A percentile compares a stretch with the other conserved stretches of the same genome.
Evolutionary conservation across 2,329 filamentous ascomycete species (phyloP).

Genomic region (Neospermospora avenae): DNA sequence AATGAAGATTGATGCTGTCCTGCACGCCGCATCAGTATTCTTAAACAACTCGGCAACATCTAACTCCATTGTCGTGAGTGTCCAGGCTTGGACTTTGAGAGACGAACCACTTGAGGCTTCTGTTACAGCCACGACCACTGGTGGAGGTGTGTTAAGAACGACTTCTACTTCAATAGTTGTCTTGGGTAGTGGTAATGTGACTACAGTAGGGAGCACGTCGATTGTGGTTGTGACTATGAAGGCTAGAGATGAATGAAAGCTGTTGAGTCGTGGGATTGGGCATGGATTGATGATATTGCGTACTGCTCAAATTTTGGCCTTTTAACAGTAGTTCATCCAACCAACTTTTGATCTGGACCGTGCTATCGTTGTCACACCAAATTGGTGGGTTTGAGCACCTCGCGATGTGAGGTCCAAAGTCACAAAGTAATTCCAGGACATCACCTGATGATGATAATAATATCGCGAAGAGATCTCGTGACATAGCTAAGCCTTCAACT

Average conservation of each 20-base stretch:
- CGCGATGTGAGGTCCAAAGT: too few relatives aligned
- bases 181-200: background rate
- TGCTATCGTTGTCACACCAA: too few relatives aligned
- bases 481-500: too few relatives aligned
- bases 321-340: background rate
- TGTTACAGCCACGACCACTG: background rate
- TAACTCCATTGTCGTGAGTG: background rate
- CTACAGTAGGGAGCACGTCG: background rate
- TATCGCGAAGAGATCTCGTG: too few relatives aligned
- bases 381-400: too few relatives aligned
- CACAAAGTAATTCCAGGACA: too few relatives aligned
- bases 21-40: constrained; percentile 10
- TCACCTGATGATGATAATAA: too few relatives aligned
- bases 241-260: background rate
- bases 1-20: constrained; percentile 6
- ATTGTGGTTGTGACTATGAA: background rate
- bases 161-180: background rate
- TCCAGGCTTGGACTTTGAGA: background rate
- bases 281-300: background rate
- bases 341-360: background rate
- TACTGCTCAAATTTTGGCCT: background rate
- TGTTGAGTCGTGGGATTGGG: background rate
- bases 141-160: background rate
- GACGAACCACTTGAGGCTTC: background rate
- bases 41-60: background rate